Evolutionary conservation across 1,139 yeast species (phyloP), one percentile per base, ranked within the genome.

Genomic region (Candida sp.): DNA sequence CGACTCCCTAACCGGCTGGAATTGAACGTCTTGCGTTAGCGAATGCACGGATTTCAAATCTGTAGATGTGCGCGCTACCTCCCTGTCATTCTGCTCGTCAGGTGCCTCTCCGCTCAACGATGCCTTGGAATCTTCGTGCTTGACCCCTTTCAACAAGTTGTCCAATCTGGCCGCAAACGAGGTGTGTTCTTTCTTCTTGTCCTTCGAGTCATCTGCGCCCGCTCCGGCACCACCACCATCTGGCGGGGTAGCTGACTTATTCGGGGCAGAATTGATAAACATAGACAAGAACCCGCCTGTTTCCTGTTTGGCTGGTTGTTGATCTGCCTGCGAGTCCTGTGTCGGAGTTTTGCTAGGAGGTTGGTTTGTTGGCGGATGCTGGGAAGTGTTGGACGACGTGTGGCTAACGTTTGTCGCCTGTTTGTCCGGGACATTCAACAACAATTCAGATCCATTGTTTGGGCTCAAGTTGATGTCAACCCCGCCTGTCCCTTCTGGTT

Each of bases 1-100:
- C 35, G 84, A 73, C 54, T 81, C 76, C 40, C 85, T 72, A 1
- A 88, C 66, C 0, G 93, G 84, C 56, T 79, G 82, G 59, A 89
- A 88, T 46, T 78, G 83, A 22, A 77, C 73, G 49, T 51, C 48
- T 32, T 49, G 54, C 2, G 57, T 50, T 6, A 37, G 7, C 4
- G 58, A 49, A 23, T 34, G 35, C n/a, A 47, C n/a, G 7, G 55
- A 49, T 34, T 35, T 39, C 12, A 44, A 17, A 6, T 51, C 56
- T 17, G 40, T 44, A 7, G 45, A 26, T 7, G 22, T 25, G 25
- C 40, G 34, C 7, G 44, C 26, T 17, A 34, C 30, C 30, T 47
- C 38, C 22, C 8, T n/a, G 27, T 41, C 42, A 7, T 26, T 35
- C 7, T 35, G 45, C 9, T 48, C 51, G 17, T 49, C 47, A 4